Evolutionary conservation across 1,284 basidiomycete genomes (phyloP).

Genomic region (Apiotrichum akiyoshidainum): DNA sequence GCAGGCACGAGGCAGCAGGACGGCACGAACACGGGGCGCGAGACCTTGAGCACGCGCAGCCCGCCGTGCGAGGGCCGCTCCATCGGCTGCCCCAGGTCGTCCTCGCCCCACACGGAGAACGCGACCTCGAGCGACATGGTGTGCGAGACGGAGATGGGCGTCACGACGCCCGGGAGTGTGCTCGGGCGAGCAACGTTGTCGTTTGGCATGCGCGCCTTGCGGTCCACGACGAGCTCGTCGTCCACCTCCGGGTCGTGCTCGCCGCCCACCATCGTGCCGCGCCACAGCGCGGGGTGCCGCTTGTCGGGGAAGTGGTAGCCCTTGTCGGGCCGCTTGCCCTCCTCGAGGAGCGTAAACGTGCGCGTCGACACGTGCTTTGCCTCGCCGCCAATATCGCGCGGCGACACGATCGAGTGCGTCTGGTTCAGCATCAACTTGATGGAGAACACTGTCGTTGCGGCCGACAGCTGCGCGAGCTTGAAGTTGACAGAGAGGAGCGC

Average conservation of each 20-base stretch:
- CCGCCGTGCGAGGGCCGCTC: conserved; percentile 23
- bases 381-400: conserved; percentile 16
- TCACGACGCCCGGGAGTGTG: conserved; percentile 27
- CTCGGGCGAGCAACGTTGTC: conserved; percentile 25
- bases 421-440: conserved; percentile 21
- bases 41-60: conserved; percentile 27
- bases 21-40: conserved; percentile 28
- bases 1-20: conserved; percentile 19
- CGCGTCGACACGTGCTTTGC: conserved; percentile 13
- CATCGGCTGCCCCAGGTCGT: conserved; percentile 19
- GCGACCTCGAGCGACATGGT: conserved; percentile 31
- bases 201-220: conserved; percentile 22
- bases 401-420: conserved; percentile 24
- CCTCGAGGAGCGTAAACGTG: conserved; percentile 15
- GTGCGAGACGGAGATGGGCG: conserved; percentile 38
- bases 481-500: conserved; percentile 15
- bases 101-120: conserved; percentile 35
- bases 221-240: conserved; percentile 2
- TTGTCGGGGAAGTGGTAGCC: conserved; percentile 7
- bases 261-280: conserved; percentile 19
- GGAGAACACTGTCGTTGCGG: conserved; percentile 19
- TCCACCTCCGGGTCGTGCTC: not conserved
- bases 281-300: conserved; percentile 21
- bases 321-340: conserved; percentile 19
- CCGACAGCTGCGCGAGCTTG: conserved; percentile 10